Conservation (phyloP, 805 yeast species). For the Metschnikowia amazonensis region DNA sequence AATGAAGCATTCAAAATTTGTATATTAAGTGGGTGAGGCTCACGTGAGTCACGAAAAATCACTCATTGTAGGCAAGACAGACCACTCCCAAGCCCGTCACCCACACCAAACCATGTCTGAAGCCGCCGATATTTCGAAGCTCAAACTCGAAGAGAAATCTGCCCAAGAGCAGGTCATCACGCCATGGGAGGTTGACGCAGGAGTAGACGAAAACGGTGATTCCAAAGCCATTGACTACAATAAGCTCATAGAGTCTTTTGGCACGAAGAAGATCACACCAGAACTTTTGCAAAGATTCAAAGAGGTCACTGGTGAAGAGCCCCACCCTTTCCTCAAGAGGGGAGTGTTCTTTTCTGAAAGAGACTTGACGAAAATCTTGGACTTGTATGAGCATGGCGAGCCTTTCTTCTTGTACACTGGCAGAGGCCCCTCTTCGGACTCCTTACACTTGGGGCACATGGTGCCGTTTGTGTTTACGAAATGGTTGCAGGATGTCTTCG, state of each 20-base stretch:
- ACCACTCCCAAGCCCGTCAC: not conserved
- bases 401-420: conserved; percentile 96
- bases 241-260: conserved; percentile 80
- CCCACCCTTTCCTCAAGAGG: conserved; percentile 85
- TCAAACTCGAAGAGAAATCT: conserved; percentile 14
- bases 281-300: conserved; percentile 76
- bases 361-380: conserved; percentile 73
- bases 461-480: conserved; percentile 92
- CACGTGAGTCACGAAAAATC: conserved; percentile 5
- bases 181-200: conserved; percentile 99
- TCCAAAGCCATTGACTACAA: conserved; percentile 91
- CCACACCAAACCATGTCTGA: conserved; percentile 12
- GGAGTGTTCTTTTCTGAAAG: conserved; percentile 93
- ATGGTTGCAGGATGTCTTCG: conserved; percentile 98
- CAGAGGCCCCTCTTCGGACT: conserved; percentile 91
- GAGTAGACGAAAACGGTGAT: conserved; percentile 83
- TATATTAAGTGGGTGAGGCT: no score
- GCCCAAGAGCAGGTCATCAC: conserved; percentile 48
- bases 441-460: conserved; percentile 97
- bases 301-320: conserved; percentile 80
- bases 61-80: not conserved
- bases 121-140: conserved; percentile 15
- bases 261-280: conserved; percentile 66
- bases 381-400: conserved; percentile 88
- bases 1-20: no score